Evolutionary conservation across 2,329 filamentous ascomycete species (phyloP).

Genomic region (Sclerotinia minor): DNA sequence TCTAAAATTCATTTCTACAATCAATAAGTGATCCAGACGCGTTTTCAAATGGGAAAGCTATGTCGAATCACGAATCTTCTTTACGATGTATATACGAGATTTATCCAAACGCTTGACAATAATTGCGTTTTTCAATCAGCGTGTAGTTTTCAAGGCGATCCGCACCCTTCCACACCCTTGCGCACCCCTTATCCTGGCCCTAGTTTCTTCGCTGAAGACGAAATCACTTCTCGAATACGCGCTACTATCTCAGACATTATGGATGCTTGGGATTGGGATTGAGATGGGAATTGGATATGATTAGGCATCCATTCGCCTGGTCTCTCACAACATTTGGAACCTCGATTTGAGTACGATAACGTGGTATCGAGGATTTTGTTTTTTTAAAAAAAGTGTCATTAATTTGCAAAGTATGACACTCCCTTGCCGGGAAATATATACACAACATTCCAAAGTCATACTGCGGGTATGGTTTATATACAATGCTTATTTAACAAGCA

Average conservation of each 20-base stretch:
- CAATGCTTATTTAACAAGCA: conserved; percentile 6
- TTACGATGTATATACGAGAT: too few relatives aligned
- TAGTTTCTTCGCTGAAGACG: neutral
- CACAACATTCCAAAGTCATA: neutral
- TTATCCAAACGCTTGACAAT: too few relatives aligned
- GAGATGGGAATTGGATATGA: neutral
- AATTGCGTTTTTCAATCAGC: too few relatives aligned
- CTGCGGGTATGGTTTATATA: conserved; percentile 5
- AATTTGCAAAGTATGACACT: conserved; percentile 3
- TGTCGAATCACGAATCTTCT: too few relatives aligned
- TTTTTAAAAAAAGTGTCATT: neutral
- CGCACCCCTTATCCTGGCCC: neutral
- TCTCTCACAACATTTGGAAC: neutral
- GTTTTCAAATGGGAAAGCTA: too few relatives aligned
- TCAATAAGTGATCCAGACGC: too few relatives aligned
- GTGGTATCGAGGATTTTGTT: conserved; percentile 4
- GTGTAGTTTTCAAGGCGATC: too few relatives aligned
- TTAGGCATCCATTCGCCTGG: neutral
- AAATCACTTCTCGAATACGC: neutral
- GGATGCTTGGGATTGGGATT: neutral
- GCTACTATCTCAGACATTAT: neutral
- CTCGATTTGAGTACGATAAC: neutral
- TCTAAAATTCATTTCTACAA: too few relatives aligned
- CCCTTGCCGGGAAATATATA: neutral
- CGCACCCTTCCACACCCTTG: too few relatives aligned